Base-by-base conservation (phyloP, 345 rosid species). In the Corymbia maculata region DNA sequence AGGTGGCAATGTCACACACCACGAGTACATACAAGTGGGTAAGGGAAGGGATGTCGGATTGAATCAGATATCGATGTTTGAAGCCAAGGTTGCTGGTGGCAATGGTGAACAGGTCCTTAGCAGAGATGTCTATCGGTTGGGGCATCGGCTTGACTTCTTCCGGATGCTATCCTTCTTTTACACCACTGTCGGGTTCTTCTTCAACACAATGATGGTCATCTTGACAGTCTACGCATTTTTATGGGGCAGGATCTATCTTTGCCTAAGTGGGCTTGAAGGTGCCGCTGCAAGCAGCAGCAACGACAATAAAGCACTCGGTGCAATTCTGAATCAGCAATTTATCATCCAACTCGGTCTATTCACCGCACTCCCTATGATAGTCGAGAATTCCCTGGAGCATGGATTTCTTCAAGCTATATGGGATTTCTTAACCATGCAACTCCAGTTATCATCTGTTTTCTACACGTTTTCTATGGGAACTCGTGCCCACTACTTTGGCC, bases 391-490 rank as follows among this genome's bases (percentile, higher is more conserved):
- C 42, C 86, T 88, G n/a, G 86, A 88, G 80, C 66, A 75, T n/a
- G 89, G 89, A 26, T 84, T 88, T 75, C 89, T 88, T 21, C 50
- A n/a, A 45, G 86, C 89, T 10, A 57, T 88, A 16, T 88, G 89
- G 89, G 89, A 88, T 42, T 88, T 88, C 86, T n/a, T 88, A 28
- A 44, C n/a, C 44, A 88, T 88, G 89, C 89, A 88, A 49, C 89
- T 88, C 57, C 89, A 88, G 75, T 49, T 88, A 16, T 80, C 86
- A 51, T 88, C 89, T 3, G 89, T 88, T 49, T 88, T 88, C 79
- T 84, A 88, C 42, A 88, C 89, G 26, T 88, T 88, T 85, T 88
- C 89, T 14, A 88, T 88, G 89, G 89, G 89, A 47, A 88, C 89
- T 8, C 86, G 86, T 52, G 86, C 86, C 19, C 89, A 88, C 85